phyloP scores from a whole-genome alignment of 345 rosid species.

The Gossypium bickii region DNA sequence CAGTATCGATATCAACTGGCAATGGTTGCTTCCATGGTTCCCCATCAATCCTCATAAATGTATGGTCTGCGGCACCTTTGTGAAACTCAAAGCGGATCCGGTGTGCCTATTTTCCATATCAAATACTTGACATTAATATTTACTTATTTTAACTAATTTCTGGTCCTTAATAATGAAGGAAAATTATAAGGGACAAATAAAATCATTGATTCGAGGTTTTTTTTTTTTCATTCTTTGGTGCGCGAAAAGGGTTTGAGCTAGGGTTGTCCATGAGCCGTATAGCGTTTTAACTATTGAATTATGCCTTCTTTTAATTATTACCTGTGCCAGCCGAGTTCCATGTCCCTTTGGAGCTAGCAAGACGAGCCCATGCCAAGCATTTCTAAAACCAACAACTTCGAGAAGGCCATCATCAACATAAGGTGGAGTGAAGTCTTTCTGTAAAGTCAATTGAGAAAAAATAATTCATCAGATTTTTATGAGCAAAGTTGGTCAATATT shows the following conservation, averaged over 20 bases:
- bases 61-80: conserved; percentile 64
- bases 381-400: conserved; percentile 86
- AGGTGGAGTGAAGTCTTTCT: conserved; percentile 77
- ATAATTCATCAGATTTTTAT: background rate
- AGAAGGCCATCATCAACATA: conserved; percentile 80
- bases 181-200: conserved; percentile 63
- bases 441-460: conserved; percentile 17
- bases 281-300: background rate
- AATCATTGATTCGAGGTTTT: conserved; percentile 60
- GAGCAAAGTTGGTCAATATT: background rate
- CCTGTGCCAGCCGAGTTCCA: conserved; percentile 93
- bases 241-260: conserved; percentile 67
- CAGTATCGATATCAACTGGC: conserved; percentile 64
- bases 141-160: background rate
- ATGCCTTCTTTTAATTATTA: conserved; percentile 16
- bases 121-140: background rate
- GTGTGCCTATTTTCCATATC: conserved; percentile 45
- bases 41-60: conserved; percentile 88
- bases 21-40: conserved; percentile 93
- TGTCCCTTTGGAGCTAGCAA: conserved; percentile 80
- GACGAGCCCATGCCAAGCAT: conserved; percentile 96
- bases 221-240: too few species aligned
- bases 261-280: conserved; percentile 29
- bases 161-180: conserved; percentile 13
- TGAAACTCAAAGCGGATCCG: conserved; percentile 70